Conservation (phyloP, 805 yeast species). For the Ogataea saltuana region DNA sequence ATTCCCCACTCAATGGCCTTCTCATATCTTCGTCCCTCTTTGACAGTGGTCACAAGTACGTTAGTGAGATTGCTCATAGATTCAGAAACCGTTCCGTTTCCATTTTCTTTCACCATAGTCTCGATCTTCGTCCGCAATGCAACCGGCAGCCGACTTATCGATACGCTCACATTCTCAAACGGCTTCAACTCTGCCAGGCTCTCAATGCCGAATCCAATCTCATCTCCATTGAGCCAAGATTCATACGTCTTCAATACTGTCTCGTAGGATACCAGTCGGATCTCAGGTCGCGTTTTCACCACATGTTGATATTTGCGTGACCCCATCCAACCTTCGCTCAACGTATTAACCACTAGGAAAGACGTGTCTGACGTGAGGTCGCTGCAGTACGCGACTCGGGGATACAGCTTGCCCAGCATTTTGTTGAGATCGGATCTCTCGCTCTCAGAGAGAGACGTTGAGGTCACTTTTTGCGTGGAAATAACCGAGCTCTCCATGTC, state of each 20-base stretch:
- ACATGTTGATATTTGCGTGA: constrained; percentile 57
- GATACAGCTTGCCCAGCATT: constrained; percentile 18
- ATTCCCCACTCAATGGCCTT: constrained; percentile 55
- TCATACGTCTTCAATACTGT: constrained; percentile 47
- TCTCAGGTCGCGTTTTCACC: constrained; percentile 53
- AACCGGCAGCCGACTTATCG: constrained; percentile 36
- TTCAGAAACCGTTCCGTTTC: constrained; percentile 52
- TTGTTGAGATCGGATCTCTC: constrained; percentile 22
- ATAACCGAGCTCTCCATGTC: too few species aligned
- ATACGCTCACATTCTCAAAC: constrained; percentile 45
- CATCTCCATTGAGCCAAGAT: constrained; percentile 57
- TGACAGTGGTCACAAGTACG: constrained; percentile 50
- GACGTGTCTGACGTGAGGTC: constrained; percentile 32
- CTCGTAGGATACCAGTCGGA: constrained; percentile 51
- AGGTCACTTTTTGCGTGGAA: constrained; percentile 27
- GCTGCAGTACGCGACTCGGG: constrained; percentile 22
- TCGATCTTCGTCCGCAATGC: constrained; percentile 30
- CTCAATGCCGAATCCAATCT: constrained; percentile 6
- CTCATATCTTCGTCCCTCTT: constrained; percentile 52
- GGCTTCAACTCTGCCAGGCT: constrained; percentile 34
- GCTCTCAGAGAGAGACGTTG: constrained; percentile 26
- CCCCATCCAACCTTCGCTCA: constrained; percentile 30
- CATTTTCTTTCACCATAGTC: constrained; percentile 36
- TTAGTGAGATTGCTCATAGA: constrained; percentile 47
- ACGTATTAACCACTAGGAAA: constrained; percentile 28